phyloP scores from a whole-genome alignment of 208 protist genomes.

The Trypanosomatidae sp. region DNA sequence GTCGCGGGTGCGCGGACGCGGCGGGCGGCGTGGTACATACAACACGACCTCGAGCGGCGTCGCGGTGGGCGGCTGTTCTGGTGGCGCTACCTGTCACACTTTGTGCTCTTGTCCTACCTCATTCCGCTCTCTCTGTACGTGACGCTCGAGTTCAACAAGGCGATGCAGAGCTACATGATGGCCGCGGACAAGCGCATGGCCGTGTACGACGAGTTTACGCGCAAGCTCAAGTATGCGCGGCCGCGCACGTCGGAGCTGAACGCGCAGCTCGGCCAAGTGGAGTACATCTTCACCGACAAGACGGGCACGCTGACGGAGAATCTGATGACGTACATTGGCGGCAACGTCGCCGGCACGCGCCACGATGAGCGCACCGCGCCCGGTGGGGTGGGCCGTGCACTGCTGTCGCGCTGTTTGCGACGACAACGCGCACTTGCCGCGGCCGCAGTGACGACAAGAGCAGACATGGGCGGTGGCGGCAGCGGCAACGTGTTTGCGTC shows the following conservation, averaged over 20 bases:
- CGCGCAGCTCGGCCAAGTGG: constrained; percentile 64
- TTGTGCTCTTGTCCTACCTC: constrained; percentile 71
- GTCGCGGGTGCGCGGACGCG: constrained; percentile 8
- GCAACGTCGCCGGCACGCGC: constrained; percentile 16
- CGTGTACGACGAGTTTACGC: constrained; percentile 47
- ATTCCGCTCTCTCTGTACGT: constrained; percentile 87
- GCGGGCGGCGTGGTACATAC: constrained; percentile 52
- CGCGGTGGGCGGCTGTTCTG: constrained; percentile 24
- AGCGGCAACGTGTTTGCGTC: too few species aligned
- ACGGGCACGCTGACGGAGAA: constrained; percentile 88
- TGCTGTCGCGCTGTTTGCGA: constrained; percentile 8
- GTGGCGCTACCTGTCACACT: constrained; percentile 72
- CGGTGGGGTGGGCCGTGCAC: constrained; percentile 32
- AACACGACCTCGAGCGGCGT: constrained; percentile 35
- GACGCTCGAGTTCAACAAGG: constrained; percentile 78
- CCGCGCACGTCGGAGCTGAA: constrained; percentile 84
- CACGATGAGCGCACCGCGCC: constrained; percentile 48
- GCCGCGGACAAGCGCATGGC: constrained; percentile 56
- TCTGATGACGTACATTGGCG: constrained; percentile 73
- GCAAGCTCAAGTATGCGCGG: constrained; percentile 23
- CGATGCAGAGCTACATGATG: constrained; percentile 74
- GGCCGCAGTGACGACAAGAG: neutral
- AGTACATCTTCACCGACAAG: constrained; percentile 88
- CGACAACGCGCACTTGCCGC: neutral
- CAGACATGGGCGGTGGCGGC: constrained; percentile 1